Evolutionary conservation across 257 asterid genomes (phyloP).

Genomic region (Cruciata laevipes): DNA sequence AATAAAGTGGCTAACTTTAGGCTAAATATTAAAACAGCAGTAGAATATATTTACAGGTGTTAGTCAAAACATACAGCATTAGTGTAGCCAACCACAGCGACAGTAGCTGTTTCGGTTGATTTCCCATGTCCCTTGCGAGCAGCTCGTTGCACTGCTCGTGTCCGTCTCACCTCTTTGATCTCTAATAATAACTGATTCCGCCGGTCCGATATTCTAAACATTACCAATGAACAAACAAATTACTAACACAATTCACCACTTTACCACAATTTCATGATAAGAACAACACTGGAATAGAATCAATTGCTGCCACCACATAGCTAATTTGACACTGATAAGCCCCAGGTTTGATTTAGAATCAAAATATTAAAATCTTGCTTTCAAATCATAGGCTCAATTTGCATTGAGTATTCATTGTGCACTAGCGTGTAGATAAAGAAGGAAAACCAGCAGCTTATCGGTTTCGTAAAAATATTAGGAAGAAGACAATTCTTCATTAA

Average conservation of each 20-base stretch:
- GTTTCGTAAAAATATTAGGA: not conserved
- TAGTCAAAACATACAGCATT: conserved; percentile 69
- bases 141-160: conserved; percentile 82
- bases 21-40: conserved; percentile 13
- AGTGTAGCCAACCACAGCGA: conserved; percentile 97
- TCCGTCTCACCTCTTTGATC: conserved; percentile 87
- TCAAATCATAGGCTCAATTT: not conserved
- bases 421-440: not conserved
- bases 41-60: conserved; percentile 14
- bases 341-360: not conserved
- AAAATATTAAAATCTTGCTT: not conserved
- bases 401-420: not conserved
- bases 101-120: conserved; percentile 63
- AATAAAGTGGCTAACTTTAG: conserved; percentile 8
- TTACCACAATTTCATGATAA: not conserved
- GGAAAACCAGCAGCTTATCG: not conserved
- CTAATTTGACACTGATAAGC: not conserved
- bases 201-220: conserved; percentile 70
- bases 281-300: not conserved
- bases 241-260: not conserved
- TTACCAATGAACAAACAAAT: not conserved
- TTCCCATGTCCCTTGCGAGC: conserved; percentile 73
- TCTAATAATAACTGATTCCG: conserved; percentile 65
- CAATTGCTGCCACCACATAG: not conserved
- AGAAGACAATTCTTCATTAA: not conserved